Evolutionary conservation across 1,284 basidiomycete genomes (phyloP), one percentile per base, ranked within the genome.

Genomic region (Mycena sp.): DNA sequence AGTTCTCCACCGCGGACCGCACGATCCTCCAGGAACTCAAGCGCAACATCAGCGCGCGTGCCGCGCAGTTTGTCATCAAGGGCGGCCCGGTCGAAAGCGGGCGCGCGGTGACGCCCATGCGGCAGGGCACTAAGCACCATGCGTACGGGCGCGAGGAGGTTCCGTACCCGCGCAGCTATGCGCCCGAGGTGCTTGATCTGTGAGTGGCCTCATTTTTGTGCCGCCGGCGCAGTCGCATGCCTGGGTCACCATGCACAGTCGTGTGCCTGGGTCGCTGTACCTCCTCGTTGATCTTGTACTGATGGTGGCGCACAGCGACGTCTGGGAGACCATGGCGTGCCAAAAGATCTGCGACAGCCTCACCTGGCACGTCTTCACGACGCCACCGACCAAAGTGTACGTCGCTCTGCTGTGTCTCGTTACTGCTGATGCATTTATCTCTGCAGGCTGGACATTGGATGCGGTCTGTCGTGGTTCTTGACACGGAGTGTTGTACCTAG

Each of bases 141-240:
- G 78, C 83, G 12, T 85, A 80, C 67, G 63, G 76, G 5, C 71
- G 73, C 40, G 71, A 79, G 23, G 81, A 84, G 45, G 88, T 86
- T 3, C 89, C 89, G 12, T 91, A 90, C 73, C 89, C 89, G 14
- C 79, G 87, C 67, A 85, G 81, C 68, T 90, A 88, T 70, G 87
- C 86, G 62, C 75, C 82, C 26, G 78, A 83, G 32, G 83, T 87
- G 28, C 71, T 90, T 19, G 89, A 91, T 76, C 73, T 88, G 89
- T 90, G 72, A 78, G 89, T 81, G n/a, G 17, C 54, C n/a, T 35
- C 29, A 23, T 16, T 9, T 4, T 17, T n/a, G 23, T 7, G 26
- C 16, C 51, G 6, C 17, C n/a, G 32, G 5, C 38, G 38, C 32
- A 28, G 61, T 65, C 56, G 23, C 46, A 26, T 54, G 53, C 21